Percentiles rank a stretch among this genome's conserved stretches.
Conservation (phyloP, 257 asterid species). For the Solanum lignicaule region DNA sequence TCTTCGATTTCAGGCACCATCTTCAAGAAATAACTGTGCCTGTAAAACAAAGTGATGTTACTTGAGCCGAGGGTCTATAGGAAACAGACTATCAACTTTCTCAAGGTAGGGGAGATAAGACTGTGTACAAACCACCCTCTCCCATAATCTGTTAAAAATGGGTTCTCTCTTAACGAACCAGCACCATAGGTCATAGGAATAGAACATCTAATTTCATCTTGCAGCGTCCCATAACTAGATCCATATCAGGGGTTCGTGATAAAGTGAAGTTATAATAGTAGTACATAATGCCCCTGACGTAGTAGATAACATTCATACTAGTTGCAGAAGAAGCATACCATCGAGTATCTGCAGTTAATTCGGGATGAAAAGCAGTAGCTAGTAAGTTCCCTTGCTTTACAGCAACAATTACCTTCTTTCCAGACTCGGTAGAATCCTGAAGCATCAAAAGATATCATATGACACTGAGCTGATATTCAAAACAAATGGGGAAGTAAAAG, state of each 20-base stretch:
- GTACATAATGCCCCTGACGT: background rate
- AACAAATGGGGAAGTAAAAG: background rate
- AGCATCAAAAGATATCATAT: background rate
- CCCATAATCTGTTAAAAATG: background rate
- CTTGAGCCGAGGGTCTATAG: background rate
- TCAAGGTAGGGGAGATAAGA: background rate
- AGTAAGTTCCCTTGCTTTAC: conserved; percentile 92
- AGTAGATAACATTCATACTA: background rate
- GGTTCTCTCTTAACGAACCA: background rate
- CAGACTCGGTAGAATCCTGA: conserved; percentile 40
- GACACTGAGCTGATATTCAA: background rate
- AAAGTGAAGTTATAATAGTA: background rate
- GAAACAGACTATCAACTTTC: background rate
- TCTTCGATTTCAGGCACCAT: conserved; percentile 43
- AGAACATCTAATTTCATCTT: background rate
- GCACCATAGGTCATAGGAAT: background rate
- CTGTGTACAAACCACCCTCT: background rate
- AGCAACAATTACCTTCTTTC: conserved; percentile 65
- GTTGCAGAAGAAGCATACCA: conserved; percentile 27
- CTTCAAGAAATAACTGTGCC: conserved; percentile 13
- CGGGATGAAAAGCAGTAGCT: conserved; percentile 99
- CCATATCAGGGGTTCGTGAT: background rate
- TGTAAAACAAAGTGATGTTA: background rate
- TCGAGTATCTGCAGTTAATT: conserved; percentile 83
- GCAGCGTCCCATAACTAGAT: background rate